Conservation (phyloP, 208 protist genomes). For the Acanthamoeba triangularis region DNA sequence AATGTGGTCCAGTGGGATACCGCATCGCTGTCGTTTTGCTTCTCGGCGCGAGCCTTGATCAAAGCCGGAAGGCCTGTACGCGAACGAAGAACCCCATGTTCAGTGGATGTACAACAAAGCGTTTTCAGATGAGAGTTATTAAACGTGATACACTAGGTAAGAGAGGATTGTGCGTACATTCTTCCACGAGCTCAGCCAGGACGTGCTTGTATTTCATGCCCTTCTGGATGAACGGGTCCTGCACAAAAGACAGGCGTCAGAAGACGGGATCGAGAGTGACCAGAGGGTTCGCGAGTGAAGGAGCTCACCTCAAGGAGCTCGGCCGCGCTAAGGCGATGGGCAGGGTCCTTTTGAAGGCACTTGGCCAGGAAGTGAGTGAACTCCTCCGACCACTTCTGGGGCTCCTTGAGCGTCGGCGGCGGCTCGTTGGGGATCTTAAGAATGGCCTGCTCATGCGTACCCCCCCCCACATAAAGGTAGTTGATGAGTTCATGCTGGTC, state of each 20-base stretch:
- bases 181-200: slow-evolving; percentile 49
- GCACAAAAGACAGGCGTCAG: no score
- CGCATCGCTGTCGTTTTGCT: slow-evolving; percentile 50
- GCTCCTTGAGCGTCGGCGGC: slow-evolving; percentile 87
- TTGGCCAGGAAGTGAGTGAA: slow-evolving; percentile 90
- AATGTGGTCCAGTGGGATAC: no score
- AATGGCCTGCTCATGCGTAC: slow-evolving; percentile 79
- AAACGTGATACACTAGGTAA: not conserved
- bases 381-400: slow-evolving; percentile 80
- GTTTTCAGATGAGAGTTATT: no score
- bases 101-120: no score
- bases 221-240: slow-evolving; percentile 64
- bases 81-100: no score
- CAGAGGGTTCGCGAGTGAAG: not conserved
- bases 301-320: slow-evolving; percentile 82
- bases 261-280: not conserved
- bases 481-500: no score
- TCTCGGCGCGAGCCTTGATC: slow-evolving; percentile 47
- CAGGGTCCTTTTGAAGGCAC: slow-evolving; percentile 91
- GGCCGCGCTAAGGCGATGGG: slow-evolving; percentile 83
- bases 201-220: slow-evolving; percentile 39
- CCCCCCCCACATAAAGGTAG: not conserved
- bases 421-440: slow-evolving; percentile 91
- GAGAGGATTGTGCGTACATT: not conserved
- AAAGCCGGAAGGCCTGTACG: slow-evolving; percentile 2